Conservation (phyloP, 129 eudicot species). For the Lactuca saligna region DNA sequence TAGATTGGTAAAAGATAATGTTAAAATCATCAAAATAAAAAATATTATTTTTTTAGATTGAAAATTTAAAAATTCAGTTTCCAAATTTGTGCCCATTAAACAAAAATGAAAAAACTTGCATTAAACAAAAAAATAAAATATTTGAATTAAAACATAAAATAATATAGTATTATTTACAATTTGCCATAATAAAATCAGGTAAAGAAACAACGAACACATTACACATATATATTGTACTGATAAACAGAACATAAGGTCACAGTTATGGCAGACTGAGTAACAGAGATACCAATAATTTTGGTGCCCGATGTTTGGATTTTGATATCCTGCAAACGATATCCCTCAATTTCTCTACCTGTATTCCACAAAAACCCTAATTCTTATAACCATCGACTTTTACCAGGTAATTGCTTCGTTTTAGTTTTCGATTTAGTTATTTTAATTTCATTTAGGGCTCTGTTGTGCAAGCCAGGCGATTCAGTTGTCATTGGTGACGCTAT, state of each 20-base stretch:
- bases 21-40: too few relatives aligned
- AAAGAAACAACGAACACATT: neutral
- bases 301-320: constrained; percentile 16
- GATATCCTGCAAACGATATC: constrained; percentile 11
- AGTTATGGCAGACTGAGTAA: constrained; percentile 20
- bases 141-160: too few relatives aligned
- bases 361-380: constrained; percentile 1
- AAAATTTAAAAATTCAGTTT: too few relatives aligned
- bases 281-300: constrained; percentile 7
- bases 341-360: constrained; percentile 8
- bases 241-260: constrained; percentile 27
- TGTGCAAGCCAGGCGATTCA: constrained; percentile 1
- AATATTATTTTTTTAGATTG: too few relatives aligned
- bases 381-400: neutral
- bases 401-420: constrained; percentile 15
- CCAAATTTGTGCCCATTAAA: too few relatives aligned
- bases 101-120: too few relatives aligned
- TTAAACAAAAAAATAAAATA: too few relatives aligned
- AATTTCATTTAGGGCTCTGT: neutral
- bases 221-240: neutral
- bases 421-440: constrained; percentile 1
- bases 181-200: too few relatives aligned
- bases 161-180: too few relatives aligned
- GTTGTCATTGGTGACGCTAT: neutral
- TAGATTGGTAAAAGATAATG: too few relatives aligned